Evolutionary conservation across 805 yeast genomes (phyloP).

Genomic region (Wickerhamomyces chambardii): DNA sequence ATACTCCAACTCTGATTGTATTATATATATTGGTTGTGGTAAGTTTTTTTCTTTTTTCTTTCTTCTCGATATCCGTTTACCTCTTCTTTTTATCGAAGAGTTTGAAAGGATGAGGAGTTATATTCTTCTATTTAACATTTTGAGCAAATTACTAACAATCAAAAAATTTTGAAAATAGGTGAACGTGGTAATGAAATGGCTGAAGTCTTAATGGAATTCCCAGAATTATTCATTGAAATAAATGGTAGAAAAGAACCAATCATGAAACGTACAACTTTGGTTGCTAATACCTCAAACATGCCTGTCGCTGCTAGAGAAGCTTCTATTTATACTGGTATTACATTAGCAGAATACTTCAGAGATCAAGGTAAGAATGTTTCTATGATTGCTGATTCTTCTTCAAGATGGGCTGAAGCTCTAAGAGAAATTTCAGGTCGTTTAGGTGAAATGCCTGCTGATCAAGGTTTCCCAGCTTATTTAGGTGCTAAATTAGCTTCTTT

Average conservation of each 20-base stretch:
- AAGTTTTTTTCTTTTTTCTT: neutral
- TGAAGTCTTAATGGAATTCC: slow-evolving; percentile 99
- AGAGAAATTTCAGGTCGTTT: slow-evolving; percentile 99
- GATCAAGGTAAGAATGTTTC: slow-evolving; percentile 99
- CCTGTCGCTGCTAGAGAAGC: slow-evolving; percentile 99
- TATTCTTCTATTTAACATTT: too few species aligned
- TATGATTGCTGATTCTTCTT: slow-evolving; percentile 99
- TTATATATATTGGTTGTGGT: slow-evolving; percentile 80
- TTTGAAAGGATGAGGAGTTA: too few species aligned
- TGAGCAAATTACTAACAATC: neutral
- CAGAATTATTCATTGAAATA: slow-evolving; percentile 87
- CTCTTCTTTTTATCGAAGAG: too few species aligned
- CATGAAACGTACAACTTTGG: slow-evolving; percentile 98
- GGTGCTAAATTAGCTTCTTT: slow-evolving; percentile 98
- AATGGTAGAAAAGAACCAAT: slow-evolving; percentile 95
- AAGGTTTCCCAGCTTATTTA: slow-evolving; percentile 99
- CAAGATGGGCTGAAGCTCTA: slow-evolving; percentile 99
- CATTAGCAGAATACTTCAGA: slow-evolving; percentile 98
- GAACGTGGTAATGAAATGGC: slow-evolving; percentile 99
- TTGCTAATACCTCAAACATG: slow-evolving; percentile 98
- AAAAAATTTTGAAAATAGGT: slow-evolving; percentile 30
- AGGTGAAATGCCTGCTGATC: slow-evolving; percentile 99
- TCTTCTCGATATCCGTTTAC: too few species aligned
- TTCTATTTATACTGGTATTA: slow-evolving; percentile 97
- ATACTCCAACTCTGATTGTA: slow-evolving; percentile 94